phyloP scores from a whole-genome alignment of 441 rosid species.

The Metrosideros polymorpha region DNA sequence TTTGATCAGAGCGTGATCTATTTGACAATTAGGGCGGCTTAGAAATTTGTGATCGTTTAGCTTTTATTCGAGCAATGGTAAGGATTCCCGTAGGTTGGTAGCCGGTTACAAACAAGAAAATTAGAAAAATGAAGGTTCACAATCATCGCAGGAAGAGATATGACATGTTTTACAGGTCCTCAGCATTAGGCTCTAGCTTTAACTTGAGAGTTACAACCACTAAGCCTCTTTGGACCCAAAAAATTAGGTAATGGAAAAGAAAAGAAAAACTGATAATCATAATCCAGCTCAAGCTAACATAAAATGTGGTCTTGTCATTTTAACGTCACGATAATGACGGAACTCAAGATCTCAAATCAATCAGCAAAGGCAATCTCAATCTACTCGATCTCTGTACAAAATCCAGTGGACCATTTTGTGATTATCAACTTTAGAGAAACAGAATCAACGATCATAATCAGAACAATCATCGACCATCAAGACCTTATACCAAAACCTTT shows the following conservation, averaged over 20 bases:
- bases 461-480: neutral
- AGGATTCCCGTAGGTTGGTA: neutral
- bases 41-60: neutral
- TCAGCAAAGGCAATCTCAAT: neutral
- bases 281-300: neutral
- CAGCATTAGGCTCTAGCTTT: accelerated
- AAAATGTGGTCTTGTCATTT: neutral
- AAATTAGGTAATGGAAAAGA: neutral
- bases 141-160: accelerated
- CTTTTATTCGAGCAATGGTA: accelerated
- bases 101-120: neutral
- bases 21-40: neutral
- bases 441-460: neutral
- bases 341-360: neutral
- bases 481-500: neutral
- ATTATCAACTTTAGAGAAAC: neutral
- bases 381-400: neutral
- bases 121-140: neutral
- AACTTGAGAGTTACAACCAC: neutral
- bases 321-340: neutral
- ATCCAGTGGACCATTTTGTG: neutral
- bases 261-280: neutral
- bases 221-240: accelerated
- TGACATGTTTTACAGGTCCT: neutral
- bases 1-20: accelerated